Evolutionary conservation across 306 rosid species (phyloP).

Genomic region (Castanospermum australe): DNA sequence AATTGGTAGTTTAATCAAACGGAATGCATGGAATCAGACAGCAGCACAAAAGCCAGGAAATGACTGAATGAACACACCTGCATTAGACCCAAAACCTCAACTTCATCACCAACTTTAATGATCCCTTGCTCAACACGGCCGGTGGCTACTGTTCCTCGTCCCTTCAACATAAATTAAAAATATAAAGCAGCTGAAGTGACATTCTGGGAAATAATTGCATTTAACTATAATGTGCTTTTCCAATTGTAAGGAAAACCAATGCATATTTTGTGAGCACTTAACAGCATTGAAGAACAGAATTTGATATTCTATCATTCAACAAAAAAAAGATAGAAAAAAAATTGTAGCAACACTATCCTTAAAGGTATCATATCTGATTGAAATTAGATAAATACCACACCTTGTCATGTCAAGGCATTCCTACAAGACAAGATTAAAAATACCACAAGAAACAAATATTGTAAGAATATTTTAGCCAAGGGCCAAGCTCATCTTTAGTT

Average conservation of each 20-base stretch:
- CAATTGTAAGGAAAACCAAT: conserved; percentile 1
- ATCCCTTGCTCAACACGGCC: conserved; percentile 96
- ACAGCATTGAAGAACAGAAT: neutral
- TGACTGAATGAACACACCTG: conserved; percentile 52
- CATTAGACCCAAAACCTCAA: conserved; percentile 85
- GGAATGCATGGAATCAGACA: conserved; percentile 12
- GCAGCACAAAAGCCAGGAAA: conserved; percentile 13
- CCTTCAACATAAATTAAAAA: conserved; percentile 51
- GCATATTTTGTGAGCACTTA: conserved; percentile 16
- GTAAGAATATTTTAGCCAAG: conserved; percentile 1
- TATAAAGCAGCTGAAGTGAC: conserved; percentile 7
- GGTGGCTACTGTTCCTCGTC: conserved; percentile 98
- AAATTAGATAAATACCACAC: neutral
- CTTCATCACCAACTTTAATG: conserved; percentile 94
- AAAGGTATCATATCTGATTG: neutral
- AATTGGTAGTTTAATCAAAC: neutral
- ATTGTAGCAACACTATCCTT: neutral
- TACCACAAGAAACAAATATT: neutral
- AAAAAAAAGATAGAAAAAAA: neutral
- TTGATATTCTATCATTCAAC: neutral
- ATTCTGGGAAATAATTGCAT: neutral
- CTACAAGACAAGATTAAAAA: neutral
- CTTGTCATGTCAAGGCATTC: neutral
- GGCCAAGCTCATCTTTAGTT: neutral
- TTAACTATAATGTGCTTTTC: neutral